Evolutionary conservation across 306 rosid species (phyloP), one percentile per base, ranked within the genome.

Genomic region (Medicago arabica): DNA sequence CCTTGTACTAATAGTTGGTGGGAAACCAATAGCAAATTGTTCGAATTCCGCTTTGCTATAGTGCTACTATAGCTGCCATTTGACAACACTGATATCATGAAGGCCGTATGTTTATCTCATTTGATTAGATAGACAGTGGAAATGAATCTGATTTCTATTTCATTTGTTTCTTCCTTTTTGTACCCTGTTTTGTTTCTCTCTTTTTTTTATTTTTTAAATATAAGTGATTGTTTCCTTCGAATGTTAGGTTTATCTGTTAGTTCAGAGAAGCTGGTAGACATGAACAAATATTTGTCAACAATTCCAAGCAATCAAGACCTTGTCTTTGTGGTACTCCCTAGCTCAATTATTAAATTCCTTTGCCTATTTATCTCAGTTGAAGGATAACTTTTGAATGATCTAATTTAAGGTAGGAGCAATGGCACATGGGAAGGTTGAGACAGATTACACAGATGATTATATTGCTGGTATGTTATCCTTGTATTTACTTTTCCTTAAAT

Each of bases 321-420:
- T 78, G 97, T 90, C 78, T 94, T 94, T 83, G 98, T 90, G 97
- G 97, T 94, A 91, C 53, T 68, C 38, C 11, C 28, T 25, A 59
- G 67, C 47, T 67, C 68, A 19, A 44, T 38, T 71, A 69, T 77
- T 40, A 31, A 31, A 16, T 34, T 63, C 72, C 63, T 44, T 7
- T 60, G 31, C 13, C 12, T 70, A 5, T 23, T 10, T 44, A 23
- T 61, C 63, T 59, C 34, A 0, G 38, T 69, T 2, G 14, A 50
- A 67, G 57, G 17, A 21, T 62, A 43, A 66, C 50, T 17, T 58
- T 72, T 40, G 15, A 31, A 68, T 53, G 54, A 58, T 53, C 75
- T 43, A 34, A 76, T 80, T 57, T 79, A 84, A 93, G 98, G 70
- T 67, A 11, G 71, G 72, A 44, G 72, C 57, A 67, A 67, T 67